Conservation (phyloP, 148 eudicot species). For the Polygonum aviculare region DNA sequence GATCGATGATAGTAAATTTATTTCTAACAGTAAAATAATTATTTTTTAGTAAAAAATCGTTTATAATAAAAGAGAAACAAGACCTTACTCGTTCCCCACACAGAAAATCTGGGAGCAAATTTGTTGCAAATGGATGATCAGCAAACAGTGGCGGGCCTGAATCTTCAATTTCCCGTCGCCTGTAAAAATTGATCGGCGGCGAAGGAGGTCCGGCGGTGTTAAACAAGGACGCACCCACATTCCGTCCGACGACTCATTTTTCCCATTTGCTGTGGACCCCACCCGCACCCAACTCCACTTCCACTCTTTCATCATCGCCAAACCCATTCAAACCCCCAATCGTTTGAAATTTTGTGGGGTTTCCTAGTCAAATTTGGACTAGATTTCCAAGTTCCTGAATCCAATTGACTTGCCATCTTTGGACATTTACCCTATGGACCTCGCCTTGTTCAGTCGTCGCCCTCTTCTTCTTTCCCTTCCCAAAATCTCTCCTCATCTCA, state of each 20-base stretch:
- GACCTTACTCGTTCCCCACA: too few species aligned
- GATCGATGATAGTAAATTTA: too few species aligned
- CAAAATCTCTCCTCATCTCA: background rate
- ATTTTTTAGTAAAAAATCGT: too few species aligned
- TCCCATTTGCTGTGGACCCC: background rate
- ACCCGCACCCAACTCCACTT: background rate
- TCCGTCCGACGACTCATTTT: background rate
- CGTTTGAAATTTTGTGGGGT: background rate
- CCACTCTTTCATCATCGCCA: background rate
- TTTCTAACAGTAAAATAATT: too few species aligned
- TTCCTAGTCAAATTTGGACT: conserved; percentile 1
- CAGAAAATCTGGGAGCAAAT: too few species aligned
- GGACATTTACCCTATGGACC: background rate
- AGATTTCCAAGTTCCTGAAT: background rate
- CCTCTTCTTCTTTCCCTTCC: background rate
- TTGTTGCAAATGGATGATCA: too few species aligned
- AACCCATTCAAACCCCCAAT: background rate
- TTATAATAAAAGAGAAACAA: too few species aligned
- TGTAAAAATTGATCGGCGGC: background rate
- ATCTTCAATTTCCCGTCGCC: too few species aligned
- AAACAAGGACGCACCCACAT: background rate
- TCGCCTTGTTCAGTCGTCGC: background rate
- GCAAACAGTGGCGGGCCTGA: too few species aligned
- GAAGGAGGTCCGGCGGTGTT: background rate
- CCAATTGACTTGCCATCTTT: background rate